phyloP scores from a whole-genome alignment of 768 basidiomycete genomes.

The Rhodotorula kratochvilovae region DNA sequence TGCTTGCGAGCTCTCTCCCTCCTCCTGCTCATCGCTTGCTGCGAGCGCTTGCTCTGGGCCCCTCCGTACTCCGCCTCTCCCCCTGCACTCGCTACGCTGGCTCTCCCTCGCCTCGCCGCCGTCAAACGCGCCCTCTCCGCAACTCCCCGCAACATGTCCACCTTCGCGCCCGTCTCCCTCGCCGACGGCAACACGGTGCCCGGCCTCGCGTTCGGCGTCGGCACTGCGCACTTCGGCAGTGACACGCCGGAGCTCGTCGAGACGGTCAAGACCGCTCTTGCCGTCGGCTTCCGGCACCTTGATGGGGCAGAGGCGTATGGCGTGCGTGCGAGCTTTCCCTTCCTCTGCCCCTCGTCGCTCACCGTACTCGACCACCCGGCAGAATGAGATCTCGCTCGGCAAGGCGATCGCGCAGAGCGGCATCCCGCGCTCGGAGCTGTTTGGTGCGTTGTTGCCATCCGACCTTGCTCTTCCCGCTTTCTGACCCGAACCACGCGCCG shows the following conservation, averaged over 20 bases:
- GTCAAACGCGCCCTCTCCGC: not conserved
- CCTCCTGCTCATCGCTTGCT: not conserved
- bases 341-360: not conserved
- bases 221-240: not conserved
- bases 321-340: not conserved
- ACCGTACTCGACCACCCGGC: not conserved
- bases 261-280: constrained; percentile 39
- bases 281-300: constrained; percentile 43
- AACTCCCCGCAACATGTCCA: constrained; percentile 10
- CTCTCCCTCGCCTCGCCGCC: not conserved
- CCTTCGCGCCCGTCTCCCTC: not conserved
- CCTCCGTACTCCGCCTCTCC: not conserved
- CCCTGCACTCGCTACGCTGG: not conserved
- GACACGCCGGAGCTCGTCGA: constrained; percentile 7
- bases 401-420: constrained; percentile 43
- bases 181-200: constrained; percentile 7
- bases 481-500: not conserved
- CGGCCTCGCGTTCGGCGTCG: constrained; percentile 19
- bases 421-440: constrained; percentile 49
- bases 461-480: too few relatives aligned
- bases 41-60: not conserved
- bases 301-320: constrained; percentile 44
- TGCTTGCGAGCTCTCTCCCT: too few relatives aligned
- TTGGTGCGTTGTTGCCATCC: constrained; percentile 39
- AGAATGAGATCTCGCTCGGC: constrained; percentile 40